Evolutionary conservation across 768 basidiomycete genomes (phyloP).

Genomic region (Mycena filopes): DNA sequence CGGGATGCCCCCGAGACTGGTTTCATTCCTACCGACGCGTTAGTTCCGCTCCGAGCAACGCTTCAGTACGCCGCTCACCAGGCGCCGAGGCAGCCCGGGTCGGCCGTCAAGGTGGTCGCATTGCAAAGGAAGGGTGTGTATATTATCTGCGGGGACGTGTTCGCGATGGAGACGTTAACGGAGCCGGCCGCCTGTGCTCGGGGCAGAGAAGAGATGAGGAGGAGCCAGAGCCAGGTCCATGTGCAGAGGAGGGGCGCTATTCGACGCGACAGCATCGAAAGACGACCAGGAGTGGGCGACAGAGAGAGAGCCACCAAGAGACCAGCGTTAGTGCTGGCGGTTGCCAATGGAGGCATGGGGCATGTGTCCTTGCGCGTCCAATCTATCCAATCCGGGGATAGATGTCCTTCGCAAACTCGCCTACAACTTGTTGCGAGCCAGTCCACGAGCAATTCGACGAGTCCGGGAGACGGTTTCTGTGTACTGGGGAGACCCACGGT

Average conservation of each 20-base stretch:
- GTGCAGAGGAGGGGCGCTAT: background rate
- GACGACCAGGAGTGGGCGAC: conserved; percentile 2
- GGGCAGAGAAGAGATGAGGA: conserved; percentile 13
- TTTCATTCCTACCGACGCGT: conserved; percentile 41
- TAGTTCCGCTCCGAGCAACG: background rate
- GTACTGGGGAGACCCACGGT: too few relatives aligned
- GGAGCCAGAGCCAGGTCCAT: conserved; percentile 1
- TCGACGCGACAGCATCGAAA: conserved; percentile 23
- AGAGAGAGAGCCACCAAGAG: background rate
- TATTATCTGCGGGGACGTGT: conserved; percentile 51
- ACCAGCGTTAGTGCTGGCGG: background rate
- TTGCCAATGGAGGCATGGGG: conserved; percentile 19
- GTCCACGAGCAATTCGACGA: conserved; percentile 6
- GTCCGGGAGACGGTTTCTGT: too few relatives aligned
- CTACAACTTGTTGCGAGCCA: background rate
- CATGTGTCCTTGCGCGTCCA: conserved; percentile 3
- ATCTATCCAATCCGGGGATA: conserved; percentile 30
- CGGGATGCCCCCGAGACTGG: conserved; percentile 33
- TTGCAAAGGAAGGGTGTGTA: conserved; percentile 62
- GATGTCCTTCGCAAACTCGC: background rate
- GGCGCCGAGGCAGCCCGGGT: conserved; percentile 52
- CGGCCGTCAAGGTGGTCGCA: conserved; percentile 29
- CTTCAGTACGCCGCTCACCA: conserved; percentile 48
- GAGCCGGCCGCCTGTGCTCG: conserved; percentile 17
- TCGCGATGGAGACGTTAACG: conserved; percentile 51